Base-by-base conservation (phyloP, 2,329 filamentous ascomycete species). In the Phaeosphaeria sp. region DNA sequence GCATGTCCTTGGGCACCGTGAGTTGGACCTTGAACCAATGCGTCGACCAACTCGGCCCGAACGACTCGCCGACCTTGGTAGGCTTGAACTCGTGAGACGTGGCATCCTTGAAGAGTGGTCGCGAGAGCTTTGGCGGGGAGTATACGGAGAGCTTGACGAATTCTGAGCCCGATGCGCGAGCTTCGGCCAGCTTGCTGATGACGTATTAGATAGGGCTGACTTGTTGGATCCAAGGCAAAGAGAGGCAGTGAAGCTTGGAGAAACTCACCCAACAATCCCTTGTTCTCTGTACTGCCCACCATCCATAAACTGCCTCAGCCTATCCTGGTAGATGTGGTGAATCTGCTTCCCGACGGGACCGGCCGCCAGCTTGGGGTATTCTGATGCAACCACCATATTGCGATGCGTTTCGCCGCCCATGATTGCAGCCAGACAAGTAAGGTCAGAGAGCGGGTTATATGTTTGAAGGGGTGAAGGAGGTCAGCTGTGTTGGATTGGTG, bases 31-130 rank as follows among this genome's bases (percentile, higher is more conserved):
- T 91, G 85, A 99, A 96, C 95, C 95, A 99, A 77, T 98, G 95
- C 9, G 95, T 99, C 1, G 93, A 90, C 95, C 95, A 99, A 36
- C 93, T 95, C 1, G 95, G 95, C 0, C 95, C 95, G 68, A 98
- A 98, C 6, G 83, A 87, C 56, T 90, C 84, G 58, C 94, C 93
- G 54, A 93, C 87, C 18, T 85, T 81, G 9, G 93, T 90, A 49
- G 89, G 84, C 51, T 84, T 85, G 81, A 94, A 99, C 6, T 89
- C 81, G 66, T 96, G 88, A n/a, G 82, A 84, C 13, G 83, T 87
- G 13, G 93, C 94, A 55, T 97, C 92, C 62, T 93, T 81, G 80
- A 99, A 99, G 3, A 89, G 89, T 1, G 95, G 95, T 17, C 95
- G 88, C 23, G 88, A 84, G 50, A 91, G 87, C 68, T 89, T 83